Evolutionary conservation across 768 basidiomycete species (phyloP).

Genomic region (Scleroderma bovista): DNA sequence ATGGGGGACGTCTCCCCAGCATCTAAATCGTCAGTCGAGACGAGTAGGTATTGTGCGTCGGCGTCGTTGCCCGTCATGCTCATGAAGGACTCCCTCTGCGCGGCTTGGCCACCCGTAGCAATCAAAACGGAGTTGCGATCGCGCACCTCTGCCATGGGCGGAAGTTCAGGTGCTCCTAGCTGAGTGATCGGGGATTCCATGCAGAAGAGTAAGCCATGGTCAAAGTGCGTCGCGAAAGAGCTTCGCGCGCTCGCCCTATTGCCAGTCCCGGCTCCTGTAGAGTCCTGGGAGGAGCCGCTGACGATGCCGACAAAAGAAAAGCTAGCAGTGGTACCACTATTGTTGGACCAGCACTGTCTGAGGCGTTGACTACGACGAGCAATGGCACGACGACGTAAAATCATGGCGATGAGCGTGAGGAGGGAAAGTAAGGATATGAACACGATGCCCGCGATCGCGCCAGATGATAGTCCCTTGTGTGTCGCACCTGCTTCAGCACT

Average conservation of each 20-base stretch:
- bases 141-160: slow-evolving; percentile 53
- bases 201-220: slow-evolving; percentile 32
- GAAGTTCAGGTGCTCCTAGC: slow-evolving; percentile 33
- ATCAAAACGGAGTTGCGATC: slow-evolving; percentile 25
- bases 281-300: slow-evolving; percentile 8
- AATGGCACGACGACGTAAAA: slow-evolving; percentile 43
- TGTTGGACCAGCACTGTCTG: slow-evolving; percentile 40
- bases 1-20: slow-evolving; percentile 43
- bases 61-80: slow-evolving; percentile 37
- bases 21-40: slow-evolving; percentile 18
- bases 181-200: slow-evolving; percentile 16
- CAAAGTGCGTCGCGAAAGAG: slow-evolving; percentile 62
- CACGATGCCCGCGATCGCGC: slow-evolving; percentile 44
- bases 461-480: slow-evolving; percentile 34
- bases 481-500: slow-evolving; percentile 4
- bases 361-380: slow-evolving; percentile 38
- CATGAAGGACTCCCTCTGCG: slow-evolving; percentile 34
- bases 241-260: slow-evolving; percentile 40
- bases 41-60: slow-evolving; percentile 36
- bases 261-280: slow-evolving; percentile 9
- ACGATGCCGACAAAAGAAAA: slow-evolving; percentile 7
- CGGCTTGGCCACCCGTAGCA: slow-evolving; percentile 18
- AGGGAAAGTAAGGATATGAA: slow-evolving; percentile 26
- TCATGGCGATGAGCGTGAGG: slow-evolving; percentile 33
- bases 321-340: slow-evolving; percentile 7